Evolutionary conservation across 345 rosid species (phyloP), one percentile per base, ranked within the genome.

Genomic region (Firmiana major): DNA sequence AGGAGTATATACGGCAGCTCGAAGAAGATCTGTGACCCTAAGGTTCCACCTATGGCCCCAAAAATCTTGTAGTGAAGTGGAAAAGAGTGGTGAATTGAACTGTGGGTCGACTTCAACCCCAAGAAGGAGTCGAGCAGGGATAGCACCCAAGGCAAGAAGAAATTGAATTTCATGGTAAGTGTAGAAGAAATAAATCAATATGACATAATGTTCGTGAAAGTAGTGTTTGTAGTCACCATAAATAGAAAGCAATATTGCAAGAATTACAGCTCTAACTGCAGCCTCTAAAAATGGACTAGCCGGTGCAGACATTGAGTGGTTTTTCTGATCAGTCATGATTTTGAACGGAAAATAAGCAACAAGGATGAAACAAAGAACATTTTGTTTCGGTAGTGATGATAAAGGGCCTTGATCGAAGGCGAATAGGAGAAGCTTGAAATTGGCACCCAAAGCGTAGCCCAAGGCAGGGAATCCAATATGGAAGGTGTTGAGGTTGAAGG

Each of bases 1-100:
- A 0, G 97, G 93, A 7, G 65, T n/a, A 76, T 89, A 88, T 6
- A 88, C 84, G 1, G 92, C 71, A 2, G 85, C 84, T 7, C 91
- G 84, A 21, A 89, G 88, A 16, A 90, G 45, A 4, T 75, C 59
- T 0, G 90, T 73, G 69, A 88, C 93, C 86, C 89, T 84, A 31
- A 88, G 86, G 64, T 89, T 93, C 94, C 98, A 93, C 42, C 98
- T 82, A 0, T 77, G 84, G 38, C 97, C 83, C 97, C 94, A 93
- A 45, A 93, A 93, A 79, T 91, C 92, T 75, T 93, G 98, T 2
- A 91, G 78, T 2, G 98, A 91, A 55, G 90, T 88, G 26, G 94
- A 34, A 19, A 88, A 81, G 76, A 85, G 88, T 2, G 94, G 96
- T 70, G 87, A 87, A 38, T 89, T 83, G 78, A 90, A 93, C 70